A percentile compares a stretch with the other conserved stretches of the same genome.
These are phyloP conservation scores for Panellus pusillus DNA, from an alignment of 768 basidiomycete genomes.

Conservation along the genomic window DNA sequence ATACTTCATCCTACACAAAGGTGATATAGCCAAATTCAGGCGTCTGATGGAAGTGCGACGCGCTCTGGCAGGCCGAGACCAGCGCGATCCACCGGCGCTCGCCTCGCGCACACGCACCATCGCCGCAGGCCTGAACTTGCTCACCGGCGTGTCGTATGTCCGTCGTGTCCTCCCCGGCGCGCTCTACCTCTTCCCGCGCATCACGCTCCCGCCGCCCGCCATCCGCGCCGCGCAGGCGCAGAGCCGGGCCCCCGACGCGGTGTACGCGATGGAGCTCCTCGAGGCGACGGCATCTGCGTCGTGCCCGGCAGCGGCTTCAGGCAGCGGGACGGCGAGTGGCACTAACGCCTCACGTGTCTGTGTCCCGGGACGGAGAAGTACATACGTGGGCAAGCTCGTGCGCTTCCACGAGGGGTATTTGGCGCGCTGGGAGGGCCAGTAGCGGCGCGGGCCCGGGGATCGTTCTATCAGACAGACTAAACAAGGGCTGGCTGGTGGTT, in stretches of 20 bases:
- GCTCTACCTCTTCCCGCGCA: conserved; percentile 88
- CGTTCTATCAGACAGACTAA: neutral
- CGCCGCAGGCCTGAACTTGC: conserved; percentile 71
- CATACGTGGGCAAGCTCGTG: conserved; percentile 80
- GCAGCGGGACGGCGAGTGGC: conserved; percentile 86
- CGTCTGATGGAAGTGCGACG: conserved; percentile 1
- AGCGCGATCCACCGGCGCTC: conserved; percentile 75
- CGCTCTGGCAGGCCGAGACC: conserved; percentile 86
- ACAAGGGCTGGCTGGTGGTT: neutral
- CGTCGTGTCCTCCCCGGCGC: conserved; percentile 87
- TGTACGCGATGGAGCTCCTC: conserved; percentile 83
- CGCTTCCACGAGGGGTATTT: conserved; percentile 37
- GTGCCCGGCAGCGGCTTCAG: conserved; percentile 96
- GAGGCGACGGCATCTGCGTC: conserved; percentile 93
- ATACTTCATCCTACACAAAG: neutral
- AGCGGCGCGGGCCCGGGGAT: neutral
- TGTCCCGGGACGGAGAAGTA: conserved; percentile 95
- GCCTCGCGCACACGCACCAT: conserved; percentile 69
- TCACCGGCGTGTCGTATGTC: conserved; percentile 90
- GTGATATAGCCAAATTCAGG: conserved; percentile 1
- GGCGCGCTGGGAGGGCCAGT: conserved; percentile 25
- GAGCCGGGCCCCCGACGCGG: conserved; percentile 82
- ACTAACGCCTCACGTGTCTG: conserved; percentile 91
- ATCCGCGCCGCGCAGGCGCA: conserved; percentile 66
- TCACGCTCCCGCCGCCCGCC: conserved; percentile 77